Evolutionary conservation across 768 basidiomycete species (phyloP).

Genomic region (Harrya chromipes): DNA sequence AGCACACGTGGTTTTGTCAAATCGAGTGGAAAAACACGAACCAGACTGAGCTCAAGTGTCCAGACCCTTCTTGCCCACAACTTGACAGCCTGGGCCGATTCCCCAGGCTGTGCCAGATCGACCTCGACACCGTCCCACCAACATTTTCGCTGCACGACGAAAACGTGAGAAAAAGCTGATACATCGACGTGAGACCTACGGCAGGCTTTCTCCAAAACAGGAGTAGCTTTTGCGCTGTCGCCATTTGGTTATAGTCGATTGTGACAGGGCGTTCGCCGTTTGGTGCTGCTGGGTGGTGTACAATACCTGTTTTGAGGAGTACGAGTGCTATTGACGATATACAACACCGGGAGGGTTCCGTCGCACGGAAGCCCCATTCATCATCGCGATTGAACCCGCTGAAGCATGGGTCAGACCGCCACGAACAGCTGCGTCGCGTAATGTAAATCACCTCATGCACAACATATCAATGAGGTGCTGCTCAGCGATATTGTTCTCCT

Average conservation of each 20-base stretch:
- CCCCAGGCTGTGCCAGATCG: slow-evolving; percentile 62
- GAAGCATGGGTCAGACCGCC: slow-evolving; percentile 10
- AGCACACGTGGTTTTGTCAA: background rate
- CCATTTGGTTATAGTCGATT: slow-evolving; percentile 91
- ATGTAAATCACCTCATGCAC: slow-evolving; percentile 83
- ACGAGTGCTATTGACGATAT: slow-evolving; percentile 98
- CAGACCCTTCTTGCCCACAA: slow-evolving; percentile 97
- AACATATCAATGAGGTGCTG: slow-evolving; percentile 99
- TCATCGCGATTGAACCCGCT: slow-evolving; percentile 97
- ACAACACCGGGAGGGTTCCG: slow-evolving; percentile 95
- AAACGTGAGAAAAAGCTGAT: background rate
- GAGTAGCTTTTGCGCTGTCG: slow-evolving; percentile 93
- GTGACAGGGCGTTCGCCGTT: slow-evolving; percentile 69
- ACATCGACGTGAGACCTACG: slow-evolving; percentile 48
- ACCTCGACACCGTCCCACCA: slow-evolving; percentile 99
- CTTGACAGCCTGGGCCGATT: slow-evolving; percentile 62
- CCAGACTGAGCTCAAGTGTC: slow-evolving; percentile 96
- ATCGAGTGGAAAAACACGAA: slow-evolving; percentile 33
- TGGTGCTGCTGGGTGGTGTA: slow-evolving; percentile 53
- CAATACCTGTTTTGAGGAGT: slow-evolving; percentile 94
- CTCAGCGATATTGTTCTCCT: slow-evolving; percentile 98
- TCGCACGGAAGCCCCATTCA: slow-evolving; percentile 94
- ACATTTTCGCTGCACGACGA: slow-evolving; percentile 78
- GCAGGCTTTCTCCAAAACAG: slow-evolving; percentile 99
- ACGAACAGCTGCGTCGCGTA: slow-evolving; percentile 1